Percentiles rank a stretch among this genome's conserved stretches.
Evolutionary conservation across 345 rosid genomes (phyloP).

Genomic region (Citrus hindsii): DNA sequence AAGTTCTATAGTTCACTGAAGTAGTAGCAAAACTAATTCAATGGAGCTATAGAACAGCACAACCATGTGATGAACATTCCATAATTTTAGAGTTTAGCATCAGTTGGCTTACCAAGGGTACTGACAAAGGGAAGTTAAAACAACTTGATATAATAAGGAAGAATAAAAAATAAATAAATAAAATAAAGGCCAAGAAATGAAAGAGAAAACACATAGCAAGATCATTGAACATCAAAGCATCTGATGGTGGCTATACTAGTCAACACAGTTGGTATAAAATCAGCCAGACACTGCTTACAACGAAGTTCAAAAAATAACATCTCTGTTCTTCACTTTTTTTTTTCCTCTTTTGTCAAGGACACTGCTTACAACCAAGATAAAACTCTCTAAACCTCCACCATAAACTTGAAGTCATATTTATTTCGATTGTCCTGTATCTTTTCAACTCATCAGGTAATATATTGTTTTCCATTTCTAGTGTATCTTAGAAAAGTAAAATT

Average conservation of each 20-base stretch:
- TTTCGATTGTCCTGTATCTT: neutral
- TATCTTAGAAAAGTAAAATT: neutral
- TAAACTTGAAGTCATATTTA: neutral
- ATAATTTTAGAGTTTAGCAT: neutral
- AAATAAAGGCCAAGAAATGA: too few species aligned
- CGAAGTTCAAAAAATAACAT: too few species aligned
- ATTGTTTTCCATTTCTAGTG: neutral
- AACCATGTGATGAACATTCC: neutral
- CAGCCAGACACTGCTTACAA: neutral
- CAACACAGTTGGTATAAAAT: neutral
- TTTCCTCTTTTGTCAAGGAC: too few species aligned
- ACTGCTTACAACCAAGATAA: neutral
- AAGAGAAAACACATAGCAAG: neutral
- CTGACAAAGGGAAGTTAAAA: neutral
- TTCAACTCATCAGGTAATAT: neutral
- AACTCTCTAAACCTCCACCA: neutral
- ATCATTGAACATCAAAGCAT: neutral
- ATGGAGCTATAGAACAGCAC: neutral
- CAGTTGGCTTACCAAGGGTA: neutral
- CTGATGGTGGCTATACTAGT: neutral
- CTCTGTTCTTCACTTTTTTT: too few species aligned
- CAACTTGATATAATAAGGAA: neutral
- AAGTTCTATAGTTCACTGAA: neutral
- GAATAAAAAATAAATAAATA: too few species aligned
- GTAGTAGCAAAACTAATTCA: neutral